Conservation (phyloP, 371 early-diverging fungal genomes). For the Basidiobolus meristosporus region DNA sequence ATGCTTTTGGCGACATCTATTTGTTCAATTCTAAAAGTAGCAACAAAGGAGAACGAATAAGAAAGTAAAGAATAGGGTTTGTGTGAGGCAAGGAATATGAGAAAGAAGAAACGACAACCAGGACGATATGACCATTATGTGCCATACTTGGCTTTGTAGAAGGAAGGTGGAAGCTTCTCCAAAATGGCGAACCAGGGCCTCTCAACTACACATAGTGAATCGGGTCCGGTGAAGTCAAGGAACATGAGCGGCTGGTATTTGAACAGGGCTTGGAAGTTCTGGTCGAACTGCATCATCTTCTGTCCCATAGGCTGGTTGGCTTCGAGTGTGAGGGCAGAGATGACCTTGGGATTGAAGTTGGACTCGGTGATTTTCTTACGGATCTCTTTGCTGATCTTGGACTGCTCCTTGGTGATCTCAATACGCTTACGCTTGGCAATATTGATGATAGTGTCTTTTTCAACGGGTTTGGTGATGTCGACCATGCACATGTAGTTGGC, state of each 20-base stretch:
- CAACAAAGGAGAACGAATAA: no score
- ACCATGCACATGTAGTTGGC: constrained; percentile 47
- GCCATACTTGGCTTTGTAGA: constrained; percentile 66
- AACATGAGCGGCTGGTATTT: constrained; percentile 68
- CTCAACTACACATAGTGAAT: constrained; percentile 69
- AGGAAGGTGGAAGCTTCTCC: constrained; percentile 59
- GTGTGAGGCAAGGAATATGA: no score
- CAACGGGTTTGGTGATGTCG: constrained; percentile 31
- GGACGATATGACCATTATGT: constrained; percentile 18
- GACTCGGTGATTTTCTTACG: background rate
- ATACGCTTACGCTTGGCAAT: constrained; percentile 28
- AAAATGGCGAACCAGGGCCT: constrained; percentile 61
- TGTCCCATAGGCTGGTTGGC: constrained; percentile 10
- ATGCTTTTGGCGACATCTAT: no score
- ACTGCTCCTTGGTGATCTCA: constrained; percentile 16
- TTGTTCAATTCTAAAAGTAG: no score
- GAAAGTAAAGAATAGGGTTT: no score
- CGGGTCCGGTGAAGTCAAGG: constrained; percentile 38
- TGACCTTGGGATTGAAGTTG: constrained; percentile 8
- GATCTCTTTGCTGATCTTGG: background rate
- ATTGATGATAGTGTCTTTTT: constrained; percentile 18
- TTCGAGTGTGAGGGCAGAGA: no score
- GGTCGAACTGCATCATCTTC: constrained; percentile 10
- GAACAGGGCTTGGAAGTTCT: constrained; percentile 21
- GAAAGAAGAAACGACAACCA: no score